A percentile compares a stretch with the other conserved stretches of the same genome.
These are phyloP conservation scores for Megacollybia platyphylla DNA, from an alignment of 1,284 basidiomycete genomes.

Conservation along the genomic window DNA sequence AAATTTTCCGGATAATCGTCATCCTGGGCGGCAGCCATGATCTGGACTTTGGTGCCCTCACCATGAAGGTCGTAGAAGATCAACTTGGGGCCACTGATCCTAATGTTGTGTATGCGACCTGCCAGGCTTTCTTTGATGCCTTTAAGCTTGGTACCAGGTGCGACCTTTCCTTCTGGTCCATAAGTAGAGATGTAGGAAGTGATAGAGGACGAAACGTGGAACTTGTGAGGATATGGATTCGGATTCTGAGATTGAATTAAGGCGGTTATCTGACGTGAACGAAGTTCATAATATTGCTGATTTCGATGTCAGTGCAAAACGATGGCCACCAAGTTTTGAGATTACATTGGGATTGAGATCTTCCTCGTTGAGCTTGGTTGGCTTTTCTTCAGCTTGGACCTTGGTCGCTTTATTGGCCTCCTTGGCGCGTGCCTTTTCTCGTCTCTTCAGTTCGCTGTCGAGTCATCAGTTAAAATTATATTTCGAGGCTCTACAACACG, in stretches of 20 bases:
- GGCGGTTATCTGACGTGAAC: constrained; percentile 79
- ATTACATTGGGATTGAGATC: neutral
- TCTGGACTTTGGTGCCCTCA: constrained; percentile 90
- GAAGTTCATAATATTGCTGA: constrained; percentile 94
- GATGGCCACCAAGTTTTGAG: neutral
- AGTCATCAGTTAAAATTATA: neutral
- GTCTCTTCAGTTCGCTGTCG: neutral
- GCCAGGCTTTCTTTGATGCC: constrained; percentile 52
- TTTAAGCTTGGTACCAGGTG: constrained; percentile 47
- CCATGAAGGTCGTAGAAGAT: constrained; percentile 92
- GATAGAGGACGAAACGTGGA: constrained; percentile 80
- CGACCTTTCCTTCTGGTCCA: constrained; percentile 60
- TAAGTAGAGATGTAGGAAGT: constrained; percentile 70
- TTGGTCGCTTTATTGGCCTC: neutral
- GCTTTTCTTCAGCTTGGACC: neutral
- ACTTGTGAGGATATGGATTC: constrained; percentile 99
- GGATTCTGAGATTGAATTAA: constrained; percentile 79
- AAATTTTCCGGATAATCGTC: constrained; percentile 63
- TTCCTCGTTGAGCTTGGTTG: neutral
- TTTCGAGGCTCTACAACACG: neutral
- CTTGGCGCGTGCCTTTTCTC: neutral
- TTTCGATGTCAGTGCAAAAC: neutral
- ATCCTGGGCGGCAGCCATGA: constrained; percentile 89
- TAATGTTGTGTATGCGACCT: constrained; percentile 87
- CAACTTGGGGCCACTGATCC: constrained; percentile 75